Evolutionary conservation across 495 filamentous ascomycete genomes (phyloP).

Genomic region (Lophiostoma macrostomum): DNA sequence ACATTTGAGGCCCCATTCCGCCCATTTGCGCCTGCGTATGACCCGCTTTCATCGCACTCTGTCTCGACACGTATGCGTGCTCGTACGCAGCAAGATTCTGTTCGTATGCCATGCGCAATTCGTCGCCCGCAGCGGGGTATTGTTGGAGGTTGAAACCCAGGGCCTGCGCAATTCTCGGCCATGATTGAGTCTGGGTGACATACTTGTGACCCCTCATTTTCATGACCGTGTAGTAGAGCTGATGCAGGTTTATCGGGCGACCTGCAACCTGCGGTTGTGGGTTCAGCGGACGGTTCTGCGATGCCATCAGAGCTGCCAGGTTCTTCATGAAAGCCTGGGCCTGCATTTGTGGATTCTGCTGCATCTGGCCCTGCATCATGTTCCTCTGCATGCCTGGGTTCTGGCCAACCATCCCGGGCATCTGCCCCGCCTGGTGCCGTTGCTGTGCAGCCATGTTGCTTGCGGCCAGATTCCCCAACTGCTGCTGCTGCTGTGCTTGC

Average conservation of each 20-base stretch:
- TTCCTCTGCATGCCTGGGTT: constrained; percentile 49
- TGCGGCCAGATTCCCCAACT: constrained; percentile 38
- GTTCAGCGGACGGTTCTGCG: constrained; percentile 66
- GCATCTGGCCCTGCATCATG: constrained; percentile 40
- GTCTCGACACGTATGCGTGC: constrained; percentile 14
- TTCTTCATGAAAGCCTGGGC: constrained; percentile 63
- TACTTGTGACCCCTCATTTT: constrained; percentile 70
- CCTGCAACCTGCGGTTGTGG: constrained; percentile 65
- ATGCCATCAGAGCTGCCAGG: constrained; percentile 67
- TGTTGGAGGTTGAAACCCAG: constrained; percentile 67
- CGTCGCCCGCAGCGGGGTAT: constrained; percentile 59
- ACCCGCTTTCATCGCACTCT: constrained; percentile 1
- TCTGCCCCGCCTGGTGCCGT: constrained; percentile 31
- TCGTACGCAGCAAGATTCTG: constrained; percentile 73
- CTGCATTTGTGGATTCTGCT: constrained; percentile 11
- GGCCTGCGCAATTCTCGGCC: constrained; percentile 65
- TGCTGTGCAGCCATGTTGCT: constrained; percentile 51
- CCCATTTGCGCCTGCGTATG: constrained; percentile 39
- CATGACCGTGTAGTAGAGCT: constrained; percentile 71
- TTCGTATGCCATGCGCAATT: constrained; percentile 70
- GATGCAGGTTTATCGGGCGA: constrained; percentile 65
- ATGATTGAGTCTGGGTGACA: constrained; percentile 63
- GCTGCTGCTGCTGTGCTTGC: constrained; percentile 63
- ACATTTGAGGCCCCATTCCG: constrained; percentile 41
- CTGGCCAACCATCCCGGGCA: constrained; percentile 35